Evolutionary conservation across 495 filamentous ascomycete species (phyloP), one percentile per base, ranked within the genome.

Genomic region (Pyrenula massariospora): DNA sequence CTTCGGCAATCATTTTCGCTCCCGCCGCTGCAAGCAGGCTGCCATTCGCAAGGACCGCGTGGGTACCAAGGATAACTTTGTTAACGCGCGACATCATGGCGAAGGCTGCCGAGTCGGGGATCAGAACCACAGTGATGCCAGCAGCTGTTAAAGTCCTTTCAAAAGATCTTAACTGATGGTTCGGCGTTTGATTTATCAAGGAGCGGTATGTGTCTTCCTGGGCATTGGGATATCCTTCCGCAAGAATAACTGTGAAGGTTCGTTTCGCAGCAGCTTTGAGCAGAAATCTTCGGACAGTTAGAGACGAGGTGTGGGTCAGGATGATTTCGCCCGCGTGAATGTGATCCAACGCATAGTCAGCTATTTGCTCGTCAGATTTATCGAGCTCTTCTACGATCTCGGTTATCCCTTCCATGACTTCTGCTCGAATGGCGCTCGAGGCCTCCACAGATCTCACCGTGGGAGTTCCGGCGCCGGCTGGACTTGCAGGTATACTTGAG

Each of bases 1-100:
- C 91, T 58, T 84, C 81, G 20, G 89, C 88, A 64, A 95, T 89
- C 49, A 84, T 79, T 57, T 78, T 79, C 12, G 88, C 84, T 12
- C 89, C 91, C 25, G 87, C 83, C 15, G 89, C 83, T 12, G 88
- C 88, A 15, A 95, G 76, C 22, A 93, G 74, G 12, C 86, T 88
- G 42, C 91, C 91, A 63, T 92, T 91, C 36, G 88, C 88, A 42
- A 91, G 83, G 47, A 96, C 87, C 15, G 84, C 85, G 63, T 91
- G 87, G 10, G 90, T 89, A 22, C 85, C 83, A 22, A 96, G 76
- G 25, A 96, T 87, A 58, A 96, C 91, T 74, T 96, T 96, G 75
- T 91, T 94, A 63, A 95, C 88, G 54, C 84, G 82, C 0, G 91
- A 86, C 86, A 96, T 96, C 56, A 95, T 82, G 3, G 91, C 91